These are phyloP conservation scores for Candida schatavii DNA, from an alignment of 805 yeast species.

Conservation along the genomic window DNA sequence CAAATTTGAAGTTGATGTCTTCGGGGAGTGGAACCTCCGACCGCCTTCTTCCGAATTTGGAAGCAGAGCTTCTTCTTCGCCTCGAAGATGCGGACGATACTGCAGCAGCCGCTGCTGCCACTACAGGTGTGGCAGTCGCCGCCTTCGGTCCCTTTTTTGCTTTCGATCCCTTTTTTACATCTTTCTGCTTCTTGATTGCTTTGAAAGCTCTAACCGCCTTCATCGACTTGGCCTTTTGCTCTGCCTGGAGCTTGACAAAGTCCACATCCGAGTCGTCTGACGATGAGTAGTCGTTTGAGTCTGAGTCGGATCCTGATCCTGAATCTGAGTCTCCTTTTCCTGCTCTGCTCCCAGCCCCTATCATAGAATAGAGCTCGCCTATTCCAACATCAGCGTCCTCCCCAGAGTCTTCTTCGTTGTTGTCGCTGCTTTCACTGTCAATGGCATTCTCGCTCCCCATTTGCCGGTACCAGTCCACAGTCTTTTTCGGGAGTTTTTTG, in stretches of 20 bases:
- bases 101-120: background rate
- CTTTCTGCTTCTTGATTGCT: slow-evolving; percentile 14
- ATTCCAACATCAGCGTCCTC: slow-evolving; percentile 15
- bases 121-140: background rate
- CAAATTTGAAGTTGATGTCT: slow-evolving; percentile 41
- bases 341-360: slow-evolving; percentile 10
- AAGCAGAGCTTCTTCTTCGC: slow-evolving; percentile 10
- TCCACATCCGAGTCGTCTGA: slow-evolving; percentile 70
- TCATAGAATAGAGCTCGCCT: slow-evolving; percentile 22
- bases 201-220: slow-evolving; percentile 40
- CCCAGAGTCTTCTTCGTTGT: slow-evolving; percentile 9
- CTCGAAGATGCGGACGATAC: slow-evolving; percentile 1
- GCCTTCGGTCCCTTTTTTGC: background rate
- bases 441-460: slow-evolving; percentile 4
- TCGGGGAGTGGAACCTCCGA: slow-evolving; percentile 41
- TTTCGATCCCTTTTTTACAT: background rate
- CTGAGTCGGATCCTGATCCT: slow-evolving; percentile 13
- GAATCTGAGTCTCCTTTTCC: slow-evolving; percentile 6
- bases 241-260: slow-evolving; percentile 68
- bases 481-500: slow-evolving; percentile 11
- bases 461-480: slow-evolving; percentile 5
- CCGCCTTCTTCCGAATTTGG: slow-evolving; percentile 33
- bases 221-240: slow-evolving; percentile 56
- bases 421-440: slow-evolving; percentile 5
- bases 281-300: slow-evolving; percentile 34